Evolutionary conservation across 768 basidiomycete genomes (phyloP), one percentile per base, ranked within the genome.

Genomic region (Lactifluus hygrophoroides): DNA sequence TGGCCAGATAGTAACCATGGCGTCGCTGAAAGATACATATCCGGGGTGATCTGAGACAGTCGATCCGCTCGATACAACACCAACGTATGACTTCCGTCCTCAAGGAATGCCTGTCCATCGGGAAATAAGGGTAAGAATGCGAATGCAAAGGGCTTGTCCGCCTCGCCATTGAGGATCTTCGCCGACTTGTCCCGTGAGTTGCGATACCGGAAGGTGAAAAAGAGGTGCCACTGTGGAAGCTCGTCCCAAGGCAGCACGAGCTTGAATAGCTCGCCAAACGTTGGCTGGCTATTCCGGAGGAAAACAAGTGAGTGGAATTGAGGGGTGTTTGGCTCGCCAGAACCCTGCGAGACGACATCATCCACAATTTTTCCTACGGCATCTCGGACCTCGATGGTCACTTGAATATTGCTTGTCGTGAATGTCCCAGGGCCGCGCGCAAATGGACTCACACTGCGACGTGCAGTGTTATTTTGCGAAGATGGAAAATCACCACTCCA

Each of bases 261-360:
- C 70, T 98, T 98, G 72, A 97, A 80, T 47, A 97, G 80, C 71
- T 98, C 95, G 35, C 91, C 90, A 69, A 85, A 98, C 1, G 91
- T 95, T 1, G 95, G 95, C 64, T 87, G 83, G 61, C 83, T 88
- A 68, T 88, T 95, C 35, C 87, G 82, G 62, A 85, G 80, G 71
- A 95, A 95, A 35, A 97, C 90, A 75, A 94, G 85, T 10, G 94
- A 96, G 68, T 90, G 80, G 71, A 89, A 97, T 40, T 86, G 82
- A 2, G 86, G 80, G 63, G 93, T 75, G 3, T 80, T 76, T 2
- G 86, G 84, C 68, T 98, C 94, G 25, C 94, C 90, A 58, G 87
- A 84, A 21, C 95, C 95, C 58, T 86, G 82, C 38, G 84, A 86
- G 46, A 97, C 85, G 9, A 81, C 83, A 40, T 80, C 76, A 50